Base-by-base conservation (phyloP, 306 rosid species). In the Begonia peltatifolia region DNA sequence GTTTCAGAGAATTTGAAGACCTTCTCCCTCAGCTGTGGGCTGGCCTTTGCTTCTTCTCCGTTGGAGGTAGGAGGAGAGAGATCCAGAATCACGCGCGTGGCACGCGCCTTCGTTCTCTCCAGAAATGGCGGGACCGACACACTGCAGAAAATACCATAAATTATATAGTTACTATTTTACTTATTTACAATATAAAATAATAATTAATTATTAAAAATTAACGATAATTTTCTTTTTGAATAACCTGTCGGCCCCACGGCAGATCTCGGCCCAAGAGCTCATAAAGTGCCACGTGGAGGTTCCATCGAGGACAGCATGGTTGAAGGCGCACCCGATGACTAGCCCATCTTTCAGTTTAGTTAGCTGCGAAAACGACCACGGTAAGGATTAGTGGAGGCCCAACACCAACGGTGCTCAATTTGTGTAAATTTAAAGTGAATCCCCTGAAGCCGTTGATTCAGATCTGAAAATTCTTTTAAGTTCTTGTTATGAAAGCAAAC, bases 261-360 rank as follows among this genome's bases (percentile, higher is more conserved):
- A 86, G 17, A 76, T 56, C 65, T 79, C 88, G 9, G 95, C 86
- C 99, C 99, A 90, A 10, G 99, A 76, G 14, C 66, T 86, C 95
- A 90, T 78, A 75, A 90, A 90, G 46, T 86, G 92, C 99, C 99
- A 90, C 55, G 94, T 85, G 79, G 95, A 69, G 0, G 92, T 78
- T 0, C 99, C 99, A 10, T 90, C 99, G 0, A 90, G 74, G 18
- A 90, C 68, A 0, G 92, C 95, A 41, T 90, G 99, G 75, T 90
- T 90, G 74, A 90, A 83, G 14, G 99, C 95, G 48, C 77, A 72
- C 51, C 99, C 99, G 62, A 86, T 67, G 10, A 92, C 99, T 2
- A 86, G 65, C 62, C 99, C 99, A 57, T 86, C 95, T 60, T 73
- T 80, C 50, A 90, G 76, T 73, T 83, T 86, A 16, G 99, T 90